Base-by-base conservation (phyloP, 1,284 basidiomycete species). In the Cerioporus squamosus region DNA sequence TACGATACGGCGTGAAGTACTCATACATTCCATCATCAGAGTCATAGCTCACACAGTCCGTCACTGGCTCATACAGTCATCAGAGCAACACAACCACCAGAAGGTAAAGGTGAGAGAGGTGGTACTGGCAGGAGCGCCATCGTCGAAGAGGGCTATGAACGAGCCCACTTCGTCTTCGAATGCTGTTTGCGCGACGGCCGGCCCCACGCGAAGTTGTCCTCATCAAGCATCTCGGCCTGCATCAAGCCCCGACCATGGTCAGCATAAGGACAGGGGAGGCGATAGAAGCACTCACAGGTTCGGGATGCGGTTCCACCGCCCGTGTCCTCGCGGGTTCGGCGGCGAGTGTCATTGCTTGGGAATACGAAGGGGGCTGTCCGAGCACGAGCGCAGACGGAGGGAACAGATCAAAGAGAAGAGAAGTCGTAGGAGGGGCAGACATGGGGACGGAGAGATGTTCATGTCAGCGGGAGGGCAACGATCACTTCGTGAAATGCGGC, bases 151-250 rank as follows among this genome's bases (percentile, higher is more conserved):
- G 18, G 40, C 20, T 42, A 42, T 22, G n/a, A 22, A 10, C 40
- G 40, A 9, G n/a, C 40, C n/a, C 40, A 22, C 40, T 42, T 18
- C 6, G 40, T 18, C 40, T 42, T 42, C 40, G 20, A 24, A 20
- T 23, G 36, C 36, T 42, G 36, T 42, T 51, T 43, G 50, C 51
- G 42, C n/a, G 53, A 42, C 14, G 67, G 64, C 8, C 61, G 59
- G 17, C 66, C 68, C 68, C 68, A 69, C 2, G 66, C 57, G 33
- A 60, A 47, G 55, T 69, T 68, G 36, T 69, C 68, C 45, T 69
- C 65, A 36, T 69, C 68, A 45, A 69, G 51, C 68, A 67, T 65
- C 57, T 69, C 66, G 1, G 68, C 68, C 64, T 68, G 50, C 23
- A 31, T 8, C 20, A 44, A 24, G 40, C 29, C 46, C 33, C 33